These are phyloP conservation scores for Cryphonectria japonica DNA, from an alignment of 2,329 filamentous ascomycete genomes.

Conservation along the genomic window DNA sequence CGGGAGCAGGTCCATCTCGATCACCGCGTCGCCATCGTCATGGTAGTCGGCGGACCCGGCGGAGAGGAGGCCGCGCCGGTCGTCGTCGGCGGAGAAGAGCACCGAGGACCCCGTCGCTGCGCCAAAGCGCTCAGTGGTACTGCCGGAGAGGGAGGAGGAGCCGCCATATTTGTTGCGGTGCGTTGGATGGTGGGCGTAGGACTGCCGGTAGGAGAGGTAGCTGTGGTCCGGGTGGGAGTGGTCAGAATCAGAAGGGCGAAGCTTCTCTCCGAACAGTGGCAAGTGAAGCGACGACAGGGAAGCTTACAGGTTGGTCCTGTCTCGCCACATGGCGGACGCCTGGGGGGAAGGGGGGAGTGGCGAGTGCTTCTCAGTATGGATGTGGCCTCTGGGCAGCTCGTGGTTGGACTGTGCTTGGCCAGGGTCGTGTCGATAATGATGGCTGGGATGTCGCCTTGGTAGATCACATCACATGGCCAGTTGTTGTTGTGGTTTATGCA, in stretches of 20 bases:
- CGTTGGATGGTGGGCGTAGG: constrained; percentile 90
- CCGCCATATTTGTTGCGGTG: constrained; percentile 76
- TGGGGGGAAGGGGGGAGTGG: constrained; percentile 32
- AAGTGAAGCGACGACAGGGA: constrained; percentile 23
- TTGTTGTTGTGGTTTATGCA: constrained; percentile 22
- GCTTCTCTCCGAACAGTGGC: constrained; percentile 28
- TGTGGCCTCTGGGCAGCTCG: constrained; percentile 23
- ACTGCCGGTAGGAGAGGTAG: constrained; percentile 99
- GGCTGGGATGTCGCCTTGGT: constrained; percentile 13
- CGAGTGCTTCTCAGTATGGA: constrained; percentile 26
- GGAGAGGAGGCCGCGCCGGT: constrained; percentile 80
- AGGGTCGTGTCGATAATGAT: neutral
- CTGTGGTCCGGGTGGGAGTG: constrained; percentile 51
- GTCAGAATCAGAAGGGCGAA: neutral
- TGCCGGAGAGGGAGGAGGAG: constrained; percentile 48
- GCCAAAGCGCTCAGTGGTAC: constrained; percentile 59
- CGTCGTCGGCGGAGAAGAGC: constrained; percentile 55
- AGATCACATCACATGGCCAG: constrained; percentile 28
- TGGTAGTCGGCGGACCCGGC: constrained; percentile 74
- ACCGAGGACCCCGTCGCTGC: constrained; percentile 53
- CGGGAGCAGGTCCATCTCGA: constrained; percentile 96
- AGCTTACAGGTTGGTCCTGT: constrained; percentile 93
- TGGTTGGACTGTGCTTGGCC: constrained; percentile 2
- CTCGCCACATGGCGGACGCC: constrained; percentile 90
- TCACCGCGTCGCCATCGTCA: constrained; percentile 90